Base-by-base conservation (phyloP, 768 basidiomycete species). In the Xanthoconium stramineum region DNA sequence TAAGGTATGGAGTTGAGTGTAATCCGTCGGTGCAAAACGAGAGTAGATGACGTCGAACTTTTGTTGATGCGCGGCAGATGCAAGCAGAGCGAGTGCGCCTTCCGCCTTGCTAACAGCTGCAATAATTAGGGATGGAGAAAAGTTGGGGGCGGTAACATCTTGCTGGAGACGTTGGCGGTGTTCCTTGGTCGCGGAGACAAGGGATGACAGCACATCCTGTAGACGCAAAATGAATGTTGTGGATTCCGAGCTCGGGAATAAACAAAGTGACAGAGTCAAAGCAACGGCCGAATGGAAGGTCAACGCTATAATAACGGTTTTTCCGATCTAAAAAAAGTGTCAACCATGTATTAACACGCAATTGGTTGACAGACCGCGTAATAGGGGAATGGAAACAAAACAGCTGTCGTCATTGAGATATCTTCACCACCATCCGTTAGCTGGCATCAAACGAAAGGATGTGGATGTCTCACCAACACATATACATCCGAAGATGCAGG, bases 161-260 rank as follows among this genome's bases (percentile, higher is more conserved):
- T 74, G 72, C 39, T 73, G 65, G 6, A 89, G 73, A 15, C 82
- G 71, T 4, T 66, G 55, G 20, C 70, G 70, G 56, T 89, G 85
- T 10, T 78, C 66, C 8, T 70, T 68, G 35, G 85, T 74, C 5
- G 78, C 71, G 1, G 68, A 67, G 17, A 73, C 64, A 10, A 89
- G 71, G 1, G 85, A 83, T 5, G 69, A 57, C 13, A 88, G 68
- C 8, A 84, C 77, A 4, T 56, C 70, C 42, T 75, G 72, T 2
- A 89, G 70, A 8, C 78, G 74, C 17, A 65, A 72, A 3, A 82
- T 81, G 63, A 86, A 89, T 46, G 78, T 72, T 0, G 83, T 72
- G 1, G 88, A 85, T 40, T 86, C 75, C 2, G 86, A 82, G 1
- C 75, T 72, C 0, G 89, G 88, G 68, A 89, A 89, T 43, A 90